Evolutionary conservation across 257 asterid genomes (phyloP), one percentile per base, ranked within the genome.

Genomic region (Lithospermum erythrorhizon): DNA sequence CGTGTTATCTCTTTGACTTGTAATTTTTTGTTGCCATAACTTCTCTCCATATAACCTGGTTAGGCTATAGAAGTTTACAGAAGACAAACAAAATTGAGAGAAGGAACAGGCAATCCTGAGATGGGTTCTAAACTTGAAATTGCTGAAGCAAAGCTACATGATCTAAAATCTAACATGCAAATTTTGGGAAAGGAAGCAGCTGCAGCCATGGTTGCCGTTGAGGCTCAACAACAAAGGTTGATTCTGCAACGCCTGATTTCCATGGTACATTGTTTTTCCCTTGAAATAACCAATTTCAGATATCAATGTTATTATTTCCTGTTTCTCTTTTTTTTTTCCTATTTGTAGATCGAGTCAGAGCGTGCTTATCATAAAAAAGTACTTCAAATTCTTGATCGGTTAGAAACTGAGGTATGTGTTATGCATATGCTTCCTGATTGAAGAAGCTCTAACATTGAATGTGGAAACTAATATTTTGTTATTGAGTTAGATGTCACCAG

Each of bases 161-260:
- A 93, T 41, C 83, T 93, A 65, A 93, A 84, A 68, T 77, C 94
- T 32, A 93, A 82, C 67, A 83, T 77, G 62, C 94, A 94, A 63
- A 81, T 78, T 14, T 65, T 93, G 72, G 99, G 99, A 61, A 93
- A 93, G 79, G 99, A 93, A 76, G 96, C 99, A 58, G 87, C 95
- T 65, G 90, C 89, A 70, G 97, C 99, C 59, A 89, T 93, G 99
- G 91, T 96, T 76, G 97, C 97, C 72, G 97, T 93, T 53, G 96
- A 89, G 83, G 90, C 88, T 71, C 99, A 89, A 68, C 99, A 93
- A 73, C 99, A 93, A 68, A 86, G 96, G 70, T 69, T 93, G 81
- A 83, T 97, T 21, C 84, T 93, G 48, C 99, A 93, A 65, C 76
- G 97, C 54, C 72, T 93, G 45, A 93, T 93, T 62, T 48, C 99